A percentile compares a stretch with the other conserved stretches of the same genome.
Conservation (phyloP, 495 filamentous ascomycete genomes). For the Hypomontagnella monticulosa region DNA sequence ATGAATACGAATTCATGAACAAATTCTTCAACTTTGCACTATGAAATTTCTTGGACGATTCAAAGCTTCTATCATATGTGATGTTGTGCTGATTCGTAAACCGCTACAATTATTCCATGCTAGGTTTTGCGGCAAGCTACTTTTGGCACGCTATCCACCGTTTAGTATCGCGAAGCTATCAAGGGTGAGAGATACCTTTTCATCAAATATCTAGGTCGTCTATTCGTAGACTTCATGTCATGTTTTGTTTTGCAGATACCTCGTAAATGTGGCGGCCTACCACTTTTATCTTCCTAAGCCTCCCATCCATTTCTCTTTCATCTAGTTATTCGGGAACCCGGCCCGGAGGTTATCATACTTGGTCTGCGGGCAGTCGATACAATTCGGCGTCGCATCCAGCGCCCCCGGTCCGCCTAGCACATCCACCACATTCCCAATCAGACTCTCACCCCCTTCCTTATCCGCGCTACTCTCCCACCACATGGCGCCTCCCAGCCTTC, state of each 20-base stretch:
- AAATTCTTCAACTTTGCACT: conserved; percentile 3
- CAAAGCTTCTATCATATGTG: background rate
- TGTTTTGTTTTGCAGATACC: no score
- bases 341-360: conserved; percentile 83
- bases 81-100: no score
- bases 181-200: no score
- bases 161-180: no score
- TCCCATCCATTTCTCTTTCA: background rate
- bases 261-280: background rate
- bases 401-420: conserved; percentile 59
- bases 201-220: no score
- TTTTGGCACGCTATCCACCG: no score
- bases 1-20: conserved; percentile 36
- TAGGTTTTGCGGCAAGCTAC: no score
- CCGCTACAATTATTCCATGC: no score
- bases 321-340: conserved; percentile 61
- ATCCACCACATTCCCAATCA: conserved; percentile 76
- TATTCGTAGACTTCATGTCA: background rate
- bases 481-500: conserved; percentile 84
- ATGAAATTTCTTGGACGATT: background rate
- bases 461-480: conserved; percentile 97
- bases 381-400: conserved; percentile 73
- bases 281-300: background rate
- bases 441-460: conserved; percentile 69
- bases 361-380: conserved; percentile 73